Conservation (phyloP, 768 basidiomycete genomes). For the Psilocybe sp. region DNA sequence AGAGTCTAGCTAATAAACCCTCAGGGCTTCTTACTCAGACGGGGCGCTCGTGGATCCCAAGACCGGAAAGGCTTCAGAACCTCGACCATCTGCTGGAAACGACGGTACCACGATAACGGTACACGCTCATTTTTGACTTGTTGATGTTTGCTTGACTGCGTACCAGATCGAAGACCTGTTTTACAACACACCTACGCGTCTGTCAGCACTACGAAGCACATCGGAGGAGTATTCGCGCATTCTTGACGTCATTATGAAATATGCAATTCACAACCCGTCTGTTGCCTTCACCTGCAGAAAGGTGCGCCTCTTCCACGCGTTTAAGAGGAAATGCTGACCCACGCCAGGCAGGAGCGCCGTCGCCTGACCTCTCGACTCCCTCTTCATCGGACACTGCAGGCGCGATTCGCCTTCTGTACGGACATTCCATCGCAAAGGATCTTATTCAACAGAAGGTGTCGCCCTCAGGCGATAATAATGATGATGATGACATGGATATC, state of each 20-base stretch:
- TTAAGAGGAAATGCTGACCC: background rate
- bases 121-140: slow-evolving; percentile 17
- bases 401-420: slow-evolving; percentile 80
- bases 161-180: slow-evolving; percentile 91
- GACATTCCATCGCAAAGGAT: slow-evolving; percentile 76
- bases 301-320: slow-evolving; percentile 33
- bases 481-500: slow-evolving; percentile 27
- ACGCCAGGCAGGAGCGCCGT: slow-evolving; percentile 61
- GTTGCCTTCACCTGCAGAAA: slow-evolving; percentile 92
- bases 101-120: slow-evolving; percentile 91
- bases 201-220: slow-evolving; percentile 77
- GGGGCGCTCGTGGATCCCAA: slow-evolving; percentile 71
- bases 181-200: slow-evolving; percentile 86
- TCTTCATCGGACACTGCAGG: slow-evolving; percentile 59
- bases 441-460: slow-evolving; percentile 48
- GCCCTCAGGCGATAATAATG: slow-evolving; percentile 26
- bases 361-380: slow-evolving; percentile 83
- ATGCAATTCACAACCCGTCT: slow-evolving; percentile 90
- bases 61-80: slow-evolving; percentile 67
- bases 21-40: slow-evolving; percentile 80
- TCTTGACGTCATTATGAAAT: slow-evolving; percentile 87
- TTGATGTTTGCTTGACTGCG: background rate
- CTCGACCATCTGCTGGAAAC: slow-evolving; percentile 90
- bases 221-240: slow-evolving; percentile 93
- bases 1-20: background rate